Percentiles rank a stretch among this genome's conserved stretches.
Evolutionary conservation across 2,329 filamentous ascomycete species (phyloP).

Genomic region (Beauveria medogensis): DNA sequence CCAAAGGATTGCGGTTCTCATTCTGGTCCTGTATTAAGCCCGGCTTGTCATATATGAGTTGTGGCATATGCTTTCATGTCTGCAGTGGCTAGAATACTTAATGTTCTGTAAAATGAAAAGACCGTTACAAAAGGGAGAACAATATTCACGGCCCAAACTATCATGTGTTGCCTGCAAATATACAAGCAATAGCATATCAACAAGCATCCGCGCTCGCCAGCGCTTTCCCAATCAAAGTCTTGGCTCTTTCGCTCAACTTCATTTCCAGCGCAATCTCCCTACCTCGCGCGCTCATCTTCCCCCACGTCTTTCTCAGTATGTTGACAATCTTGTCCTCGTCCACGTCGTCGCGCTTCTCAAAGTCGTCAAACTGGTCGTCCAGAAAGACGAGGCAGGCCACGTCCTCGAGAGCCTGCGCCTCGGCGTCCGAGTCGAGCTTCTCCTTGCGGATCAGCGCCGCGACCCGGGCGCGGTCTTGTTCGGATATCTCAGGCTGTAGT

Average conservation of each 20-base stretch:
- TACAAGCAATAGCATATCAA: not conserved
- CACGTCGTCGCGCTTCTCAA: constrained; percentile 55
- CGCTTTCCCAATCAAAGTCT: constrained; percentile 55
- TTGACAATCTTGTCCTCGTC: constrained; percentile 71
- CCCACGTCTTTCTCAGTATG: constrained; percentile 68
- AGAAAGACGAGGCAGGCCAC: constrained; percentile 82
- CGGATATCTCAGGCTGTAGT: constrained; percentile 30
- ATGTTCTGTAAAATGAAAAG: no score
- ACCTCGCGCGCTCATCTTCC: constrained; percentile 61
- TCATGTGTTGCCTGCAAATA: not conserved
- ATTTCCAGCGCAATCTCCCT: constrained; percentile 57
- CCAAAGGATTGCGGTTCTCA: no score
- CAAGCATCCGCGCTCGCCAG: constrained; percentile 26
- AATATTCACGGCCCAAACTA: no score
- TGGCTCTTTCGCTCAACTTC: constrained; percentile 54
- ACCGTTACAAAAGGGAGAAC: no score
- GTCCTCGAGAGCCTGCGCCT: constrained; percentile 73
- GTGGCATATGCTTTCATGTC: no score
- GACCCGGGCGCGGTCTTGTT: constrained; percentile 51
- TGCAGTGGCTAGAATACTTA: no score
- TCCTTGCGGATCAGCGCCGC: constrained; percentile 73
- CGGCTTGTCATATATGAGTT: no score
- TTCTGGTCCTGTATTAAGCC: no score
- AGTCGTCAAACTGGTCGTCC: constrained; percentile 78
- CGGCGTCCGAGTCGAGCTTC: constrained; percentile 48